Evolutionary conservation across 768 basidiomycete genomes (phyloP), one percentile per base, ranked within the genome.

Genomic region (Leccinellum albellum): DNA sequence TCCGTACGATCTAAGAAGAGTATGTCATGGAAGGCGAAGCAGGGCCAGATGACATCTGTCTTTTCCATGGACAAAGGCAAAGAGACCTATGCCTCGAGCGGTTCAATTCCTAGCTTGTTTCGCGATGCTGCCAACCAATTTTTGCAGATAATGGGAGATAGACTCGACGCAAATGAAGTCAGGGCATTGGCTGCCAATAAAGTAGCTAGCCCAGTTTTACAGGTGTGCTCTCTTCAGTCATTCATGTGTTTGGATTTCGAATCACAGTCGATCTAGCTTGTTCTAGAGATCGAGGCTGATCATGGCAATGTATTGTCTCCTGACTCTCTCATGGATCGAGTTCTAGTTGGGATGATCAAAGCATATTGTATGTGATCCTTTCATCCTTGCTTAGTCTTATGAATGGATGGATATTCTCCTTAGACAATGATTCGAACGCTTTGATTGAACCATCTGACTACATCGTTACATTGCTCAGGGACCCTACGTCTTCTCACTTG

Each of bases 401-500:
- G 8, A n/a, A 46, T 51, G 56, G 28, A 50, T 56, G 50, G 7
- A 37, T 32, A 26, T 58, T 52, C 50, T 51, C 9, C 28, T n/a
- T 55, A 85, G 84, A 73, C 31, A 65, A 76, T 3, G 67, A 79
- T 54, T 58, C 77, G 2, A 56, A 65, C 3, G 59, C 62, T 14
- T 64, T 66, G 2, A 69, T 79, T 6, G 82, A 86, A 58, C 75
- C 81, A 12, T 88, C 88, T 0, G 90, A 94, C 67, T 98, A 88
- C 70, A 75, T 97, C 51, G 81, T 82, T 10, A 89, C 90, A 1
- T 80, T 97, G 13, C 79, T 97, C 17, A 83, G 91, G 50, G 92
- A 95, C 65, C 82, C 87, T 2, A 92, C 91, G 3, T 89, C 94
- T 0, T 96, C 95, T 0, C 93, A 95, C 66, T 78, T 96, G 2